A percentile compares a stretch with the other conserved stretches of the same genome.
Evolutionary conservation across 805 yeast species (phyloP).

Genomic region (Scheffersomyces ergatensis): DNA sequence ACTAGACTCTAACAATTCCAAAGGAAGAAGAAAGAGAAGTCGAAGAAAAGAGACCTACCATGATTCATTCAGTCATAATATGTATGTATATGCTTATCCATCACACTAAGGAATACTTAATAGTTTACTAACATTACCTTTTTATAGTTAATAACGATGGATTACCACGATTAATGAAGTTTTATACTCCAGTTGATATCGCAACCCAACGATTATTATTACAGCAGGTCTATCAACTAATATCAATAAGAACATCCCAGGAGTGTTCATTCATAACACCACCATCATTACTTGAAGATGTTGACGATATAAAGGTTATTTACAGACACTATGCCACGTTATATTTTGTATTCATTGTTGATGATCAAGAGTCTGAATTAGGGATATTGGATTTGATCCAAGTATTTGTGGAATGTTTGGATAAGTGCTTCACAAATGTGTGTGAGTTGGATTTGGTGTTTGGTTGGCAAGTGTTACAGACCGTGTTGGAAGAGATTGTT

Average conservation of each 20-base stretch:
- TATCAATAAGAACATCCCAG: slow-evolving; percentile 64
- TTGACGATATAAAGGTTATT: slow-evolving; percentile 80
- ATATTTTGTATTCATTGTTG: slow-evolving; percentile 94
- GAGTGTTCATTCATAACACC: slow-evolving; percentile 91
- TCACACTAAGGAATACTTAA: too few species aligned
- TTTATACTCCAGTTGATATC: slow-evolving; percentile 87
- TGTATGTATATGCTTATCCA: slow-evolving; percentile 55
- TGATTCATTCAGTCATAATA: slow-evolving; percentile 86
- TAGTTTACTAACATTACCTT: slow-evolving; percentile 19
- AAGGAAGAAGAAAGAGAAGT: too few species aligned
- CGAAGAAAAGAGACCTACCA: too few species aligned
- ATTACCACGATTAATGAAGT: slow-evolving; percentile 82
- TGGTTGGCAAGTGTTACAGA: slow-evolving; percentile 96
- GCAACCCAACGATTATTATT: slow-evolving; percentile 77
- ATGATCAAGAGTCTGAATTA: slow-evolving; percentile 90
- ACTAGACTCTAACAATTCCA: too few species aligned
- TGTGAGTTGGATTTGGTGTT: slow-evolving; percentile 96
- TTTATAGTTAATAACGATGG: slow-evolving; percentile 85
- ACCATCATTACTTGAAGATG: slow-evolving; percentile 71
- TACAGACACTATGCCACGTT: slow-evolving; percentile 93
- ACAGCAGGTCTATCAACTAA: slow-evolving; percentile 77
- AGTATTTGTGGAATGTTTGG: slow-evolving; percentile 93
- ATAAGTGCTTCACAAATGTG: slow-evolving; percentile 89
- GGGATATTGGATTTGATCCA: slow-evolving; percentile 93
- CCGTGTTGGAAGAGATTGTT: slow-evolving; percentile 86